Percentiles rank a stretch among this genome's conserved stretches.
Conservation (phyloP, 2,329 filamentous ascomycete genomes). For the Alternaria arborescens region DNA sequence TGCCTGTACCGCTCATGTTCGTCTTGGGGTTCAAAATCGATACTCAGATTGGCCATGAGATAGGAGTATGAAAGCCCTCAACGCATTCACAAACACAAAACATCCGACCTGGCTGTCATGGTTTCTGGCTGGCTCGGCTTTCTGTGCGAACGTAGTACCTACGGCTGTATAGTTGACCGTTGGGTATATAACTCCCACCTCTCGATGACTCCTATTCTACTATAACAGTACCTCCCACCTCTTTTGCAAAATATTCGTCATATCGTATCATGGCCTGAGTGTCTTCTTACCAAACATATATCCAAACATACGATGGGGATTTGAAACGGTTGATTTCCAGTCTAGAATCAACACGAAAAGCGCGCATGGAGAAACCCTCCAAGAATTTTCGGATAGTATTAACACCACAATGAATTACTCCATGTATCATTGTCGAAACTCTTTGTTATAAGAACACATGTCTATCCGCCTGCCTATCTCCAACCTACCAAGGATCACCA, state of each 20-base stretch:
- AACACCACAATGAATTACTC: too few species aligned
- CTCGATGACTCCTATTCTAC: too few species aligned
- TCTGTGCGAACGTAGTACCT: too few species aligned
- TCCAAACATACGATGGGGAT: too few species aligned
- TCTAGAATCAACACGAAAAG: neutral
- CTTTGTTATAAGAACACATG: neutral
- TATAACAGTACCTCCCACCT: too few species aligned
- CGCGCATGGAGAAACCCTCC: neutral
- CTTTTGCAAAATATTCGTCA: too few species aligned
- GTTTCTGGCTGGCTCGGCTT: too few species aligned
- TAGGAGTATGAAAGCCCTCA: neutral
- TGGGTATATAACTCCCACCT: too few species aligned
- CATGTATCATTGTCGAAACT: too few species aligned
- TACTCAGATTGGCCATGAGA: neutral
- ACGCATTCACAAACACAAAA: neutral
- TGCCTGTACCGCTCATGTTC: neutral
- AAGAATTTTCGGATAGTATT: neutral
- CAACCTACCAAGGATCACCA: constrained; percentile 10
- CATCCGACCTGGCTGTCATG: accelerated
- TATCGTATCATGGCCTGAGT: too few species aligned
- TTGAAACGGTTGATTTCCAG: too few species aligned
- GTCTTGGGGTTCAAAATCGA: neutral
- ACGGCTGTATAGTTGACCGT: neutral
- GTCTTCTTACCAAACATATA: too few species aligned
- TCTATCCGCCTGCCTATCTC: neutral